phyloP scores from a whole-genome alignment of 1,284 basidiomycete species.

The Blastosporella zonata region DNA sequence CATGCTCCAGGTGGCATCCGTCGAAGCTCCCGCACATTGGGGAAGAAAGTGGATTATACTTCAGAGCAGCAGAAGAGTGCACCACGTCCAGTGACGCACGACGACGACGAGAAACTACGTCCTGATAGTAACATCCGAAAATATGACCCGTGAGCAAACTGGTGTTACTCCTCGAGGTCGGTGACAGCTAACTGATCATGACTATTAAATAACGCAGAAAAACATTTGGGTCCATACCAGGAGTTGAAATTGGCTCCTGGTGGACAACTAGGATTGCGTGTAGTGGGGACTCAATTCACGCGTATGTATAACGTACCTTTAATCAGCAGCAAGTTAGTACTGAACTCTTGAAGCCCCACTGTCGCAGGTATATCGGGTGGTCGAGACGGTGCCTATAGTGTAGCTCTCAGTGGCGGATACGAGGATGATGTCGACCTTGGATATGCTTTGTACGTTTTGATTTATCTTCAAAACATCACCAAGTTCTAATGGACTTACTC shows the following conservation, averaged over 20 bases:
- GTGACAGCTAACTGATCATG: not conserved
- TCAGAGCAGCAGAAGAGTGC: constrained; percentile 33
- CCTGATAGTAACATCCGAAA: constrained; percentile 37
- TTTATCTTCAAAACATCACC: not conserved
- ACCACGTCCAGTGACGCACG: constrained; percentile 36
- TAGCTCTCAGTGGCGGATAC: constrained; percentile 82
- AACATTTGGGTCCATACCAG: constrained; percentile 68
- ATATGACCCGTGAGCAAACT: constrained; percentile 59
- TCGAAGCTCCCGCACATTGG: constrained; percentile 62
- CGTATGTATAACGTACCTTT: constrained; percentile 42
- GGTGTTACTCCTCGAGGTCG: not conserved
- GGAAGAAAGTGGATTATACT: constrained; percentile 56
- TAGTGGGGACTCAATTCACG: constrained; percentile 70
- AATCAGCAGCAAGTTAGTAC: not conserved
- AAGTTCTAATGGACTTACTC: not conserved
- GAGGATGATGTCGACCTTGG: constrained; percentile 83
- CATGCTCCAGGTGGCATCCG: constrained; percentile 36
- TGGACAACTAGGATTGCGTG: constrained; percentile 72
- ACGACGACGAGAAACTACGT: constrained; percentile 37
- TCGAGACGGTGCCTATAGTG: constrained; percentile 67
- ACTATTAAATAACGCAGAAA: constrained; percentile 31
- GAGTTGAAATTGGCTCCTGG: constrained; percentile 73
- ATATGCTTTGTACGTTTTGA: constrained; percentile 66
- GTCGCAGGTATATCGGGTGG: constrained; percentile 76
- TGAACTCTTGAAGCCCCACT: constrained; percentile 50